phyloP scores from a whole-genome alignment of 306 rosid genomes.

The Inga leiocalycina region DNA sequence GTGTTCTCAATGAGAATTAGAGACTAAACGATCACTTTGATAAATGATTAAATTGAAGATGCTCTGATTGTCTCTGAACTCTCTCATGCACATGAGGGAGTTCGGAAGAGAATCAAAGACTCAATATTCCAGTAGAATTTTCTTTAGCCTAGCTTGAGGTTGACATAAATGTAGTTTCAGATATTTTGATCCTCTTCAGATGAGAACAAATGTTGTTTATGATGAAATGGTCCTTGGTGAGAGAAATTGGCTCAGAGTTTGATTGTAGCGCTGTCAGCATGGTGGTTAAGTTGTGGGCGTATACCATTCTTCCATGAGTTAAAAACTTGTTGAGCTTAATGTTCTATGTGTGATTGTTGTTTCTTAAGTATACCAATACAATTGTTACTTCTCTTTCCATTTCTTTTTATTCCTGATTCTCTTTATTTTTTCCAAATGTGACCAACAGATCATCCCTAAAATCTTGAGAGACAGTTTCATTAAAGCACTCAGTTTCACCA shows the following conservation, averaged over 20 bases:
- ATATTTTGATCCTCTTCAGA: neutral
- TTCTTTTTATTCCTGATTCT: neutral
- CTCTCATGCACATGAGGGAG: neutral
- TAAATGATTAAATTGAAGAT: constrained; percentile 9
- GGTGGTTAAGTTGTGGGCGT: neutral
- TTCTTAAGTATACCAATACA: neutral
- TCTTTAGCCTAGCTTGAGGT: neutral
- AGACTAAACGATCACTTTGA: constrained; percentile 7
- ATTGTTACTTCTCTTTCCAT: neutral
- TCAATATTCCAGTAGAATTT: constrained; percentile 3
- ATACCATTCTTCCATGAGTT: neutral
- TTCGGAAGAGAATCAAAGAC: constrained; percentile 12
- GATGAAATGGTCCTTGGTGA: neutral
- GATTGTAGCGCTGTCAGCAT: neutral
- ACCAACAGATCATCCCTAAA: neutral
- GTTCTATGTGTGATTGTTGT: neutral
- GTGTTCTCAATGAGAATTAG: neutral
- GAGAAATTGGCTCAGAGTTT: constrained; percentile 5
- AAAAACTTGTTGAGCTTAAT: constrained; percentile 1
- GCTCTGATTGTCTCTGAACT: neutral
- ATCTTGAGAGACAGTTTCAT: neutral
- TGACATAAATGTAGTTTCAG: neutral
- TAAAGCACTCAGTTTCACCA: neutral
- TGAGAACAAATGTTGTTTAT: neutral
- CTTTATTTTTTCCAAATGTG: neutral